Conservation (phyloP, 2,329 filamentous ascomycete genomes). For the Cryphonectria naterciae region DNA sequence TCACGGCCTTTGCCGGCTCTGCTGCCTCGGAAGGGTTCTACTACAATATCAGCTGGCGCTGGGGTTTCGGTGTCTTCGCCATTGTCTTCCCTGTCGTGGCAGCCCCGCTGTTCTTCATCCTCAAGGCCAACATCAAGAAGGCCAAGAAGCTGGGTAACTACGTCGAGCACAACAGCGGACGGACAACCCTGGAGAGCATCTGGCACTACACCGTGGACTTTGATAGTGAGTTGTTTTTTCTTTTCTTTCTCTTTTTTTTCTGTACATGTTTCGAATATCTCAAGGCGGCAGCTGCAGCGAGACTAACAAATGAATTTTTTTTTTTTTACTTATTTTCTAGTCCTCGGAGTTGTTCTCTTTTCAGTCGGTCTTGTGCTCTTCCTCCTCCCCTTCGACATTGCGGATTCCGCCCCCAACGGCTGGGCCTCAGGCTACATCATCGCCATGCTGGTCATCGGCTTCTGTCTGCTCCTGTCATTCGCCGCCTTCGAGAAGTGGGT, state of each 20-base stretch:
- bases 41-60: constrained; percentile 59
- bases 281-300: too few relatives aligned
- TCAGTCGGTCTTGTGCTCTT: constrained; percentile 62
- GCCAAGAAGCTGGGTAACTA: constrained; percentile 56
- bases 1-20: constrained; percentile 65
- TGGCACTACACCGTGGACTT: constrained; percentile 59
- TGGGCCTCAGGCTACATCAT: constrained; percentile 61
- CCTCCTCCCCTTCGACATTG: constrained; percentile 67
- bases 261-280: too few relatives aligned
- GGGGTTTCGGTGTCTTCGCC: constrained; percentile 64
- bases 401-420: constrained; percentile 48
- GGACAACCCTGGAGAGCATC: constrained; percentile 52
- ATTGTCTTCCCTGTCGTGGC: constrained; percentile 63
- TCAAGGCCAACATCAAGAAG: constrained; percentile 61
- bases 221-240: constrained; percentile 46
- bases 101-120: constrained; percentile 59
- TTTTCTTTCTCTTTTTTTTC: neutral
- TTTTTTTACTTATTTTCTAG: constrained; percentile 37
- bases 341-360: constrained; percentile 61
- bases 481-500: constrained; percentile 60
- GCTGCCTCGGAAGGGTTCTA: constrained; percentile 57
- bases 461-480: constrained; percentile 55
- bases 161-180: constrained; percentile 43
- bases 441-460: constrained; percentile 64
- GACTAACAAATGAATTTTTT: neutral